A percentile compares a stretch with the other conserved stretches of the same genome.
phyloP scores from a whole-genome alignment of 2,329 filamentous ascomycete species.

The Zalaria obscura region DNA sequence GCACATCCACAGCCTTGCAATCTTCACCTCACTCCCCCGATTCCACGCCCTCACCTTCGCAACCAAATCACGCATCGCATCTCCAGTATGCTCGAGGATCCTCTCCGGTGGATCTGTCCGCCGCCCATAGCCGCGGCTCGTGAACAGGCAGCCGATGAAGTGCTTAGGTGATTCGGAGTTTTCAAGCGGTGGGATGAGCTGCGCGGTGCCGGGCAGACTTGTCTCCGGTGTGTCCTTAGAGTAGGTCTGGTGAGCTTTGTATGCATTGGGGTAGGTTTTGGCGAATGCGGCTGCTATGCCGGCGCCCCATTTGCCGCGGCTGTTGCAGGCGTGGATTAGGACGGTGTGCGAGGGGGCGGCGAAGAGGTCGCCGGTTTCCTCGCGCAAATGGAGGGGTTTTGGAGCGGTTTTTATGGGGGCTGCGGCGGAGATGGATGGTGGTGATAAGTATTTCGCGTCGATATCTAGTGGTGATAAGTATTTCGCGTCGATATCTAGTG shows the following conservation, averaged over 20 bases:
- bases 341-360: conserved; percentile 33
- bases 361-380: conserved; percentile 35
- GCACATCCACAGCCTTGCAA: conserved; percentile 31
- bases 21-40: conserved; percentile 8
- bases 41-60: conserved; percentile 22
- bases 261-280: conserved; percentile 36
- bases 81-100: conserved; percentile 35
- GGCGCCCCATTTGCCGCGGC: conserved; percentile 40
- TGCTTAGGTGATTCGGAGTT: conserved; percentile 19
- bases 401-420: no score
- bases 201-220: conserved; percentile 2
- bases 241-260: conserved; percentile 30
- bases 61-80: conserved; percentile 35
- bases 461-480: no score
- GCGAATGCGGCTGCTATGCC: conserved; percentile 43
- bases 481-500: no score
- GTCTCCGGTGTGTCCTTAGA: conserved; percentile 24
- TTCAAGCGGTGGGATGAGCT: conserved; percentile 2
- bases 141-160: conserved; percentile 47
- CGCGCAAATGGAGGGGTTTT: background rate
- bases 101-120: conserved; percentile 23
- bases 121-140: conserved; percentile 34
- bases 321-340: conserved; percentile 48
- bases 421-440: background rate
- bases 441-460: background rate